Base-by-base conservation (phyloP, 305 asterid genomes). In the Solanum aculeatissimum region DNA sequence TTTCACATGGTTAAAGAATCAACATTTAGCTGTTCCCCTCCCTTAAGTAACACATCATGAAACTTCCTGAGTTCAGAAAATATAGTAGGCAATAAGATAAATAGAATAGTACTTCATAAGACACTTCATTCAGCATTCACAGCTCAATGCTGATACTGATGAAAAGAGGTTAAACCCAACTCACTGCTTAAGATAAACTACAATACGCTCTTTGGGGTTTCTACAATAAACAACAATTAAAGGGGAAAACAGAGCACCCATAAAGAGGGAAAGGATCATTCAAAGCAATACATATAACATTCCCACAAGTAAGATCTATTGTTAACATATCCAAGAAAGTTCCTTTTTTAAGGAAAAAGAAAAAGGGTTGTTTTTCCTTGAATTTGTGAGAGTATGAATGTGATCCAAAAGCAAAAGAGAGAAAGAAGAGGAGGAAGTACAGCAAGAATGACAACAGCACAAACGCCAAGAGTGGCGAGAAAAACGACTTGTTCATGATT, bases 361-460 rank as follows among this genome's bases (percentile, higher is more conserved):
- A 32, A 9, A 2, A 70, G 40, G 1, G 12, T 14, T 3, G 9
- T 15, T 27, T 51, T 51, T 4, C 1, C 23, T 45, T 74, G 60
- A 45, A 74, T 8, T 23, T 45, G 42, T 25, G 7, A 43, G 57
- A 14, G 1, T 77, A 77, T 51, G 19, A 77, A 51, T 10, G 65
- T 77, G 62, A 75, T 27, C 54, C 19, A 81, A 81, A 60, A 27
- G 25, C 6, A 25, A 6, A 58, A 4, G 21, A 3, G 45, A 27
- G 85, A 79, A 63, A 25, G 15, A 45, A 45, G 29, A 18, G 4
- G 51, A 32, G 53, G 5, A 35, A n/a, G 47, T 88, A 88, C 92
- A 81, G 92, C 90, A 29, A 90, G 92, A 68, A 90, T 90, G 85
- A 90, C 87, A 47, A 90, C 91, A 29, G 91, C 62, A 78, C 90